These are phyloP conservation scores for Globisporangium acanthophoron DNA, from an alignment of 352 stramenopile genomes.

Conservation along the genomic window DNA sequence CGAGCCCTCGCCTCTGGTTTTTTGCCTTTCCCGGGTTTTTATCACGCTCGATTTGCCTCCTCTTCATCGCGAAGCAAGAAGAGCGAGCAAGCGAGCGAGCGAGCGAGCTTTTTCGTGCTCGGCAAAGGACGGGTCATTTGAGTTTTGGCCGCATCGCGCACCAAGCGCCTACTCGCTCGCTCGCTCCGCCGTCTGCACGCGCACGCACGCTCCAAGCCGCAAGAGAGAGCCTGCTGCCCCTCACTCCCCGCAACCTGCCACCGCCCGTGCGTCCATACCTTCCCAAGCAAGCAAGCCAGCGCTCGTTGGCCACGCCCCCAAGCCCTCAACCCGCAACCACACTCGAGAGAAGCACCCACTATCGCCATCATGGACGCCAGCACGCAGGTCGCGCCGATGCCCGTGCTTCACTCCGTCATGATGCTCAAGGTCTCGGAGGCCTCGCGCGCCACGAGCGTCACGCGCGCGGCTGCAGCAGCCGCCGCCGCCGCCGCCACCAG, in stretches of 20 bases:
- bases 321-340: not conserved
- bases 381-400: slow-evolving; percentile 19
- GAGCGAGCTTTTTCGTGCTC: not conserved
- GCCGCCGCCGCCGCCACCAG: slow-evolving; percentile 19
- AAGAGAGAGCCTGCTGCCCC: not conserved
- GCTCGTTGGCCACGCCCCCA: not conserved
- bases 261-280: not conserved
- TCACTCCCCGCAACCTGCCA: not conserved
- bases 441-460: slow-evolving; percentile 15
- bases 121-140: slow-evolving; percentile 48
- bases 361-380: slow-evolving; percentile 29
- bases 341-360: not conserved
- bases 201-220: too few species aligned
- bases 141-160: slow-evolving; percentile 54
- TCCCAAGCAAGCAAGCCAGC: not conserved
- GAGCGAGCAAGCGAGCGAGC: not conserved
- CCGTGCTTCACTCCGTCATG: slow-evolving; percentile 17
- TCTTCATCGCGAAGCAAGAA: not conserved
- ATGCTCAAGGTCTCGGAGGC: slow-evolving; percentile 17
- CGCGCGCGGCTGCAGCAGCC: slow-evolving; percentile 8
- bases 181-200: not conserved
- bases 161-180: slow-evolving; percentile 18
- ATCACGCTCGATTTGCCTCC: not conserved
- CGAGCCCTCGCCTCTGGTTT: slow-evolving; percentile 6
- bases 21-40: slow-evolving; percentile 9